These are phyloP conservation scores for Lachancea meyersii DNA, from an alignment of 805 yeast species.

Conservation along the genomic window DNA sequence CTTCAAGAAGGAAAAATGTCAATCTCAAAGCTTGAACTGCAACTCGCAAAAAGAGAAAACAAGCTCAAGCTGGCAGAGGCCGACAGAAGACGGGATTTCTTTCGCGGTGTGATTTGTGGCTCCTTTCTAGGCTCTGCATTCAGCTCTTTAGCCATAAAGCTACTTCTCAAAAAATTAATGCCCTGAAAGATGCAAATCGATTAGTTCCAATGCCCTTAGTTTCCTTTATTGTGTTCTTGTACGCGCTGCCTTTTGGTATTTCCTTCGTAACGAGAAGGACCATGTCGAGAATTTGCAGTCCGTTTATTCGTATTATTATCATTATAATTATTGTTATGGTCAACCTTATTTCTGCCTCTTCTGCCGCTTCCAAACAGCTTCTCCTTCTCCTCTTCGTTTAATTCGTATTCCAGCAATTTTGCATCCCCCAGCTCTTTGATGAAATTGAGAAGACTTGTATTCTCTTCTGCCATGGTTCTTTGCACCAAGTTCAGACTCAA, in stretches of 20 bases:
- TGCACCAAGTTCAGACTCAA: constrained; percentile 37
- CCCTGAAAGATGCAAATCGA: neutral
- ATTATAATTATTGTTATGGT: too few relatives aligned
- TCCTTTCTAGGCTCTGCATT: constrained; percentile 29
- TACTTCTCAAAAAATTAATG: constrained; percentile 7
- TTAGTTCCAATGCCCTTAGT: too few relatives aligned
- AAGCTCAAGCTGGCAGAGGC: neutral
- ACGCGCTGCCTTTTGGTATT: constrained; percentile 1
- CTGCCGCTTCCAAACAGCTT: constrained; percentile 23
- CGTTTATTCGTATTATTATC: too few relatives aligned
- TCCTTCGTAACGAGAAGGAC: constrained; percentile 8
- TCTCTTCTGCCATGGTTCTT: constrained; percentile 40
- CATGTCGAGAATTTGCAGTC: neutral
- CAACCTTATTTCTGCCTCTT: constrained; percentile 4
- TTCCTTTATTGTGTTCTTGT: neutral
- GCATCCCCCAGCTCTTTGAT: constrained; percentile 36
- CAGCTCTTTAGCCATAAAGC: constrained; percentile 18
- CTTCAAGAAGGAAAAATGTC: neutral
- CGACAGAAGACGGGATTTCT: constrained; percentile 13
- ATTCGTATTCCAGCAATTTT: constrained; percentile 25
- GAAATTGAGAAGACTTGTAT: constrained; percentile 36
- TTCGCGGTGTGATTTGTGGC: constrained; percentile 26
- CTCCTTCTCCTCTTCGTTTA: constrained; percentile 29
- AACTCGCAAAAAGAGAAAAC: neutral
- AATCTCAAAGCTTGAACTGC: neutral